A percentile compares a stretch with the other conserved stretches of the same genome.
Conservation (phyloP, 2,329 filamentous ascomycete species). For the Zymoseptoria pseudotritici region DNA sequence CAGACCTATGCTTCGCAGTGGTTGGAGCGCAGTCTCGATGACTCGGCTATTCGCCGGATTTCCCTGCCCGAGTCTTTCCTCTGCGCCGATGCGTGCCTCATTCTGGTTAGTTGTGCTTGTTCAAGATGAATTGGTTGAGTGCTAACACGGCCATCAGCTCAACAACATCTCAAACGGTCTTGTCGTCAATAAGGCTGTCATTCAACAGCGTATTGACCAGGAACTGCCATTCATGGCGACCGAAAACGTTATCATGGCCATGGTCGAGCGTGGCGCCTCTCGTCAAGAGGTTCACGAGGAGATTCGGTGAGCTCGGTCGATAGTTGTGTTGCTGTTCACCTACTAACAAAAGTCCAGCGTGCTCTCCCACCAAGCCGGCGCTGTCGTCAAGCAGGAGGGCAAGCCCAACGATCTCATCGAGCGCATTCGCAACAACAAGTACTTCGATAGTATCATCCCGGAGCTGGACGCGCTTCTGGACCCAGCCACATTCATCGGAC, state of each 20-base stretch:
- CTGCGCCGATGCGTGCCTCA: constrained; percentile 50
- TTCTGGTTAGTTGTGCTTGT: constrained; percentile 36
- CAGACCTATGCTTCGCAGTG: constrained; percentile 66
- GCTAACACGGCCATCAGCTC: constrained; percentile 17
- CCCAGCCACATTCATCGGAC: constrained; percentile 31
- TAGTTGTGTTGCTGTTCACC: neutral
- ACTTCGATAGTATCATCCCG: constrained; percentile 52
- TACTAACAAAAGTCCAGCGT: constrained; percentile 38
- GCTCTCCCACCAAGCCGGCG: constrained; percentile 66
- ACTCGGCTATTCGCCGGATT: constrained; percentile 60
- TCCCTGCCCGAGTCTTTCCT: constrained; percentile 44
- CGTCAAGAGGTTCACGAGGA: constrained; percentile 81
- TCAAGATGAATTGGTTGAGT: neutral
- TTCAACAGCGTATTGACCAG: constrained; percentile 58
- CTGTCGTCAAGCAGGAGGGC: constrained; percentile 64
- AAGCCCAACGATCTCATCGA: constrained; percentile 71
- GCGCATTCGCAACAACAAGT: constrained; percentile 62
- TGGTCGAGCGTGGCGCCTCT: constrained; percentile 61
- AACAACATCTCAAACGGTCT: constrained; percentile 67
- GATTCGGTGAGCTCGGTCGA: constrained; percentile 46
- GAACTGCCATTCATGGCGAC: constrained; percentile 66
- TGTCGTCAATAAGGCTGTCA: constrained; percentile 70
- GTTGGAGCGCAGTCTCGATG: constrained; percentile 73
- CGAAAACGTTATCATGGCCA: constrained; percentile 67
- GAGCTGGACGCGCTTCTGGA: constrained; percentile 33